Evolutionary conservation across 2,329 filamentous ascomycete genomes (phyloP), one percentile per base, ranked within the genome.

Genomic region (Beauveria sp.): DNA sequence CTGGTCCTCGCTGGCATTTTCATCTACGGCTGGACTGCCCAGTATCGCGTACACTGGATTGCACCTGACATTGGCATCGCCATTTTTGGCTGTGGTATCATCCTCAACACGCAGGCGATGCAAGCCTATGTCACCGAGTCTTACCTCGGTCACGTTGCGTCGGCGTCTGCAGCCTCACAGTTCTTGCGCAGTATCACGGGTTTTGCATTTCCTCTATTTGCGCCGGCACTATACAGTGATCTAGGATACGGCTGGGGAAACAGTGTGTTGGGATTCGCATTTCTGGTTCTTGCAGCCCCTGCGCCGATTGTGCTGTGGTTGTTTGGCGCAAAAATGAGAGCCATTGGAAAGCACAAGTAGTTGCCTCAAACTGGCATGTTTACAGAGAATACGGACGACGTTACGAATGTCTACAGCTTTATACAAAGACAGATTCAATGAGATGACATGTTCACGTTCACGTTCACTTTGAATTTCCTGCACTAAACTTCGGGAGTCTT

Each of bases 1-100:
- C 65, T 85, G 10, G 67, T 63, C 1, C 67, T 69, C 1, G 54
- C 68, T 0, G 76, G 76, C 0, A 58, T 78, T 1, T 66, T 79
- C 18, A 50, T 71, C 9, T 79, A 77, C 61, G 77, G 72, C 1
- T 79, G 77, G 77, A 65, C 74, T 0, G 82, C 82, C 0, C 74
- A 86, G 54, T 73, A 77, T 38, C 68, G 75, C 1, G 71, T 76
- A 0, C 79, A 81, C 66, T 87, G 81, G 81, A 79, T 85, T 22
- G 75, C 83, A 5, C 82, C 84, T 0, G 84, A 86, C 52, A 76
- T 86, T 26, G 84, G 84, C 2, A 79, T 79, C 1, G 70, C 72
- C 0, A 74, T 84, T n/a, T 81, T 86, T 62, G 79, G 79, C 0
- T 72, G 77, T 5, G 82, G 83, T 1, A 80, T 78, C 65, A 79